Evolutionary conservation across 441 rosid genomes (phyloP), one percentile per base, ranked within the genome.

Genomic region (Croton laevigatus): DNA sequence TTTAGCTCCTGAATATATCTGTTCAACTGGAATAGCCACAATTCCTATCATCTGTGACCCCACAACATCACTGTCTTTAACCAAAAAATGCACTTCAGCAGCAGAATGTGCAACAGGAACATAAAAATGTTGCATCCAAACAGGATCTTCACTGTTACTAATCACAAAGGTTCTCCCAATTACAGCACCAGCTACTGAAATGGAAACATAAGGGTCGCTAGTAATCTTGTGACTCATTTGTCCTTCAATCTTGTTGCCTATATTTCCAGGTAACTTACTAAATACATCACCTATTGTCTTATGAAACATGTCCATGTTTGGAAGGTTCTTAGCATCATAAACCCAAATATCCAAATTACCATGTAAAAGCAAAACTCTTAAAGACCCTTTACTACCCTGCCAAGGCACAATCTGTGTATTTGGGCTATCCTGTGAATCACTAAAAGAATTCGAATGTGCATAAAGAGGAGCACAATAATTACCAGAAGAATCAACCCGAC

Each of bases 271-370:
- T n/a, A 83, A 67, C 58, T 23, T 84, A 46, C 74, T 80, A 57
- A 88, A 80, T 81, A 90, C 46, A 59, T 88, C 87, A 4, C 89
- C 97, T 61, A 96, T 60, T n/a, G 97, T 91, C 84, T 81, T 91
- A 63, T 87, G 95, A 76, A 93, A 89, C 90, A 87, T 83, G 78
- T 93, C 99, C 99, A 93, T 93, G 84, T 96, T 96, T 22, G 99
- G 99, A 70, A 96, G 98, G 76, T 87, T 85, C 55, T 62, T 81
- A 0, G 99, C 98, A 32, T 87, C 87, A 72, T 62, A 73, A 40
- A 96, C 60, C 60, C 60, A 86, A 48, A 91, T 88, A 78, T 94
- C 97, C 77, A 94, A 76, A 78, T 90, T 85, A 12, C 98, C 98
- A 58, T 94, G 98, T 60, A 94, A 64, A 36, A 94, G 81, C 60